Evolutionary conservation across 257 asterid genomes (phyloP), one percentile per base, ranked within the genome.

Genomic region (Solanum appendiculatum): DNA sequence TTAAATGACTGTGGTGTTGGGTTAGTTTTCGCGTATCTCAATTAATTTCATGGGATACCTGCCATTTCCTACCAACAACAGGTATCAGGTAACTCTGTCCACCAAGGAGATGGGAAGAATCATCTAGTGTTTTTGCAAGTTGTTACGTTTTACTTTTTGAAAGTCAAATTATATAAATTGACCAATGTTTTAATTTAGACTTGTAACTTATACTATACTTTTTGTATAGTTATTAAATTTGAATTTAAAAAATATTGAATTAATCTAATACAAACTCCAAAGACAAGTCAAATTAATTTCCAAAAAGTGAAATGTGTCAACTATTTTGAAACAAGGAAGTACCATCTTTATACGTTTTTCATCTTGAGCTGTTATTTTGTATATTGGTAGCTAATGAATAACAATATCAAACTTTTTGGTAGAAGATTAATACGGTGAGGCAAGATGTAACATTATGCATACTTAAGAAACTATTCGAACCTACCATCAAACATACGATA

Each of bases 361-460:
- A 9, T n/a, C 58, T 75, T 40, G 23, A 75, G 4, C 34, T 39
- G 83, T 75, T 39, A n/a, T 39, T 75, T 75, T 12, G 58, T 42
- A 74, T 75, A 23, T 75, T 39, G 29, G 7, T 6, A 39, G 6
- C 6, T 23, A 77, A 1, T 42, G 36, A 42, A 75, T 75, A 39
- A 39, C 23, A 75, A 39, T n/a, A 8, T 42, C 36, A 25, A 7
- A 40, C 58, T 42, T 42, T 77, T 12, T n/a, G 27, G 4, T 40
- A 70, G 44, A 69, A 69, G 39, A 10, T 77, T 77, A 14, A 44
- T 80, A 80, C 27, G 42, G 85, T 29, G 7, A 80, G 85, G 18
- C 66, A 80, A 80, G 66, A 80, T 46, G 66, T 63, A 80, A 80
- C 18, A 51, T 51, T n/a, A n/a, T n/a, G n/a, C n/a, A n/a, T n/a